These are phyloP conservation scores for Saccharomycopsis selenospora DNA, from an alignment of 805 yeast species.

Conservation along the genomic window DNA sequence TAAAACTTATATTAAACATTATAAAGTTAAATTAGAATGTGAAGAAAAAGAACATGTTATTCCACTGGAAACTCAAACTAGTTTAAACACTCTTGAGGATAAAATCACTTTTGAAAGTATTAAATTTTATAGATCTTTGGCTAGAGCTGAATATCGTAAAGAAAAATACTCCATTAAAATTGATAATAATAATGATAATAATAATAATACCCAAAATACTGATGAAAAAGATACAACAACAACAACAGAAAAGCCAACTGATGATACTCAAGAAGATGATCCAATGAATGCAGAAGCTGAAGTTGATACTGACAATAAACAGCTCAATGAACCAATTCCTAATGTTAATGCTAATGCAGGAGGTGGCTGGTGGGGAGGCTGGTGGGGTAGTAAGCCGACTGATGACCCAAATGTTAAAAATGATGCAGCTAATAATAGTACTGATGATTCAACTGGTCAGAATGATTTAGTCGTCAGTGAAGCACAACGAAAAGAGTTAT, in stretches of 20 bases:
- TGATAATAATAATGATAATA: slow-evolving; percentile 5
- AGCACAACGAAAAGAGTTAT: slow-evolving; percentile 82
- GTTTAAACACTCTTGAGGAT: slow-evolving; percentile 35
- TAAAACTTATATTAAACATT: slow-evolving; percentile 54
- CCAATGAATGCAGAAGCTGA: slow-evolving; percentile 2
- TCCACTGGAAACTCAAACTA: slow-evolving; percentile 24
- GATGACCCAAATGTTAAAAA: slow-evolving; percentile 10
- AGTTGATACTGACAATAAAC: slow-evolving; percentile 5
- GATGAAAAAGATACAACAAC: slow-evolving; percentile 20
- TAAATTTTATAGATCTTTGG: slow-evolving; percentile 74
- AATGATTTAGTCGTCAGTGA: slow-evolving; percentile 55
- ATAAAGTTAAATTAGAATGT: slow-evolving; percentile 52
- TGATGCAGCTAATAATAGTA: slow-evolving; percentile 20
- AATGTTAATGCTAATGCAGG: slow-evolving; percentile 9
- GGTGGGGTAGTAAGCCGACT: slow-evolving; percentile 46
- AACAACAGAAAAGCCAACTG: slow-evolving; percentile 22
- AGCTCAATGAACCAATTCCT: no score
- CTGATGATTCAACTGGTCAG: slow-evolving; percentile 26
- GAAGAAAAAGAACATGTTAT: slow-evolving; percentile 24
- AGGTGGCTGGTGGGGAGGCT: slow-evolving; percentile 61
- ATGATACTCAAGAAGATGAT: slow-evolving; percentile 18
- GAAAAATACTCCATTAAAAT: slow-evolving; percentile 30
- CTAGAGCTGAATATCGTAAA: slow-evolving; percentile 57
- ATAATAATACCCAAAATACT: slow-evolving; percentile 14
- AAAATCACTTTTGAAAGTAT: slow-evolving; percentile 69